Evolutionary conservation across 495 filamentous ascomycete species (phyloP).

Genomic region (Hypoxylon rickii): DNA sequence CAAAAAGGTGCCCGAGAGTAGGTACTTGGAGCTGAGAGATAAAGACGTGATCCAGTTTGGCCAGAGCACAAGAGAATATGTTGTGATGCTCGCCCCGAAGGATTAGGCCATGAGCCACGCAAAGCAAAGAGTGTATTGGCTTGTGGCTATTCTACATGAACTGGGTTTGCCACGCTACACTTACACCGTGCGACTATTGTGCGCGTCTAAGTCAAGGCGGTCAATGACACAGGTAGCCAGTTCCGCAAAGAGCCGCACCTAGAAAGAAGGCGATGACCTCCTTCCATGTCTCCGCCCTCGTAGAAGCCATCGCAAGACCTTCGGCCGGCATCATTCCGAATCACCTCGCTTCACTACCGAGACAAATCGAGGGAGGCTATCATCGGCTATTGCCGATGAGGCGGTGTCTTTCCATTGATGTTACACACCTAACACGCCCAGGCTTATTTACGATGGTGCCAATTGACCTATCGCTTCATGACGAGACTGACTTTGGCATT

Average conservation of each 20-base stretch:
- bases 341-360: slow-evolving; percentile 1
- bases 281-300: slow-evolving; percentile 3
- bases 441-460: neutral
- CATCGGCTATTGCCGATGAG: slow-evolving; percentile 33
- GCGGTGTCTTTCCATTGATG: slow-evolving; percentile 24
- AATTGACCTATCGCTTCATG: slow-evolving; percentile 13
- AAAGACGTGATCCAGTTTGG: slow-evolving; percentile 91
- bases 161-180: slow-evolving; percentile 13
- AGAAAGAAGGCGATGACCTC: slow-evolving; percentile 1
- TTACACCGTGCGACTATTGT: slow-evolving; percentile 17
- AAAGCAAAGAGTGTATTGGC: slow-evolving; percentile 13
- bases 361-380: slow-evolving; percentile 28
- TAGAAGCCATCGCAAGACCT: neutral
- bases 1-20: slow-evolving; percentile 68
- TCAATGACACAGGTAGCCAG: slow-evolving; percentile 2
- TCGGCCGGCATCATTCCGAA: slow-evolving; percentile 2
- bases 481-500: slow-evolving; percentile 8
- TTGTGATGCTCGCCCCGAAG: slow-evolving; percentile 70
- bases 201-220: neutral
- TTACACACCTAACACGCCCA: slow-evolving; percentile 8
- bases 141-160: neutral
- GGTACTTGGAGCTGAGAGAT: slow-evolving; percentile 84
- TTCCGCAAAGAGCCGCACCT: slow-evolving; percentile 4
- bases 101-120: slow-evolving; percentile 34
- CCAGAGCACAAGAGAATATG: slow-evolving; percentile 83